Conservation (phyloP, 345 rosid genomes). For the Rhizophora mangle region DNA sequence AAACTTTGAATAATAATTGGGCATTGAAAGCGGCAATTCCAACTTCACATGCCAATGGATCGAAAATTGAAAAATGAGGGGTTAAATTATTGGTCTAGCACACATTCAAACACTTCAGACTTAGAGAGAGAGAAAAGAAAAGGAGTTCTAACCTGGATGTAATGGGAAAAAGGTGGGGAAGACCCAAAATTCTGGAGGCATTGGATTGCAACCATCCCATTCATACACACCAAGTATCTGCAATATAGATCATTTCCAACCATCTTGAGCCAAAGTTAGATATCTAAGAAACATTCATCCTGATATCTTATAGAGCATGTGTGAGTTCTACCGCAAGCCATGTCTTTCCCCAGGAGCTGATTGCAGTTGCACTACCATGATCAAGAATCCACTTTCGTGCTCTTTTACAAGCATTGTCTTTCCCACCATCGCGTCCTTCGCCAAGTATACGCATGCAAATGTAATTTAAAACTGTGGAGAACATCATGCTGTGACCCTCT, state of each 20-base stretch:
- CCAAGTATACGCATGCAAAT: constrained; percentile 25
- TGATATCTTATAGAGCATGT: no score
- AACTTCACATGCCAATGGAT: no score
- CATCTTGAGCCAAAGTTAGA: no score
- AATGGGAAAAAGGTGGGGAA: constrained; percentile 13
- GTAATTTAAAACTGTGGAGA: constrained; percentile 23
- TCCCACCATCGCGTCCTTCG: constrained; percentile 15
- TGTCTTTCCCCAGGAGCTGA: constrained; percentile 30
- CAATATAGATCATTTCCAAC: neutral
- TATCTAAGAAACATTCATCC: no score
- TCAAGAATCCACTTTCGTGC: constrained; percentile 25
- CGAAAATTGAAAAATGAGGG: no score
- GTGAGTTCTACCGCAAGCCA: constrained; percentile 22
- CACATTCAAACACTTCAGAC: no score
- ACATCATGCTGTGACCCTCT: constrained; percentile 29
- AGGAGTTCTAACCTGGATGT: constrained; percentile 5
- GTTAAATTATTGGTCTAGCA: neutral
- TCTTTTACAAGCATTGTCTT: constrained; percentile 17
- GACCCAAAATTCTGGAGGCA: constrained; percentile 29
- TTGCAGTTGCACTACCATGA: constrained; percentile 22
- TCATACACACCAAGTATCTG: constrained; percentile 23
- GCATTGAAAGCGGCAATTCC: no score
- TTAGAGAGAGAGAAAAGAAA: no score
- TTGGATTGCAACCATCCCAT: constrained; percentile 21
- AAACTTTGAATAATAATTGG: no score